Conservation (phyloP, 345 rosid species). For the Pseudoturritis turrita region DNA sequence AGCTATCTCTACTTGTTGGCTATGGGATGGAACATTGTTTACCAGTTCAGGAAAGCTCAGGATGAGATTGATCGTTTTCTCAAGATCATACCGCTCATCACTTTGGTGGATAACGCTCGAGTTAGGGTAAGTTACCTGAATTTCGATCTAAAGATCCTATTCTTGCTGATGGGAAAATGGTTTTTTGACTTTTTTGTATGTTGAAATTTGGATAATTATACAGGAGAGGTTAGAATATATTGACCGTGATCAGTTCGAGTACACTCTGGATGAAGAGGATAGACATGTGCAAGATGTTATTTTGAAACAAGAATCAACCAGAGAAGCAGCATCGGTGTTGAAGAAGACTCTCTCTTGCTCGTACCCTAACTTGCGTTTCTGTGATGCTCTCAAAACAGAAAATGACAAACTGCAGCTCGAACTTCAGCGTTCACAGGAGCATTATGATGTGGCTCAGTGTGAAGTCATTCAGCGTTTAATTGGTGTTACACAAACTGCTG, state of each 20-base stretch:
- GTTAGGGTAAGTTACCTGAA: constrained; percentile 51
- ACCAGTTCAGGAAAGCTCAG: constrained; percentile 92
- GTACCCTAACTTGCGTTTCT: constrained; percentile 79
- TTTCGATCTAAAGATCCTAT: not conserved
- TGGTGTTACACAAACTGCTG: constrained; percentile 73
- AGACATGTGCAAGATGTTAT: constrained; percentile 81
- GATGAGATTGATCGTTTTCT: constrained; percentile 91
- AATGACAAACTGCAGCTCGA: constrained; percentile 76
- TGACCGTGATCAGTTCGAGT: constrained; percentile 87
- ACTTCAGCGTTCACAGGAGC: constrained; percentile 78
- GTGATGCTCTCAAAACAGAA: constrained; percentile 75
- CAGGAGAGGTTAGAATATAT: constrained; percentile 88
- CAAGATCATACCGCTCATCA: constrained; percentile 88
- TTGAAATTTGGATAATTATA: not conserved
- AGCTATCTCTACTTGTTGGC: constrained; percentile 94
- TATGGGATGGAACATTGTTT: constrained; percentile 99
- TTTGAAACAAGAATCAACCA: constrained; percentile 64
- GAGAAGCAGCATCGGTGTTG: constrained; percentile 58
- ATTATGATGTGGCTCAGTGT: constrained; percentile 75
- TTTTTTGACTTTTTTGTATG: not conserved
- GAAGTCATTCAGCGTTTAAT: constrained; percentile 86
- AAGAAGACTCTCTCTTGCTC: constrained; percentile 84
- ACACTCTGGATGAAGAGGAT: constrained; percentile 89
- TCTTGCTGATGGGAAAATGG: not conserved
- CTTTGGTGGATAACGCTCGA: constrained; percentile 94